Conservation (phyloP, 352 stramenopile genomes). For the Elongisporangium prolatum region DNA sequence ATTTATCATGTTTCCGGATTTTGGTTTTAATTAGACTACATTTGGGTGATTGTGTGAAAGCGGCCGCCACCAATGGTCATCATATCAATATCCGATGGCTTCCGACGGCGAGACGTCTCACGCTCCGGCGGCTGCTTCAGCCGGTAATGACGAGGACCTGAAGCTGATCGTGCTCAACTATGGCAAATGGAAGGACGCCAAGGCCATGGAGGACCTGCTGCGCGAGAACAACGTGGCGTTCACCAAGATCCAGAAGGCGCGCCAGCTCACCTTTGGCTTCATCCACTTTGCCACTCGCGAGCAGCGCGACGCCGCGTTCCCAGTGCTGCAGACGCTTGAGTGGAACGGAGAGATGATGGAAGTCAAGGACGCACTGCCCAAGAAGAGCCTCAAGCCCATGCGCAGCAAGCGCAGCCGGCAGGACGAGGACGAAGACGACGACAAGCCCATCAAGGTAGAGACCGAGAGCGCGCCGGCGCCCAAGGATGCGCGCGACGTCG, state of each 20-base stretch:
- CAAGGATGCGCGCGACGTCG: constrained; percentile 63
- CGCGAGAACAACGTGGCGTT: constrained; percentile 42
- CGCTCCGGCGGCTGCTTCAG: constrained; percentile 3
- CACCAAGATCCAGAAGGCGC: constrained; percentile 72
- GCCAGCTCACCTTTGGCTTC: constrained; percentile 78
- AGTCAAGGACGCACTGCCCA: constrained; percentile 70
- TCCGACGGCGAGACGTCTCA: background rate
- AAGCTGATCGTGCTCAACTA: constrained; percentile 89
- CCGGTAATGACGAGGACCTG: constrained; percentile 42
- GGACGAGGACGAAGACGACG: constrained; percentile 8
- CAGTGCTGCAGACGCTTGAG: constrained; percentile 42
- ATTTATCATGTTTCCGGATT: too few relatives aligned
- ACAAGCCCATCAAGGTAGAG: constrained; percentile 7
- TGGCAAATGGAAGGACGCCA: constrained; percentile 82
- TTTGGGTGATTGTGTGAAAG: background rate
- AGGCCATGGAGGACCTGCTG: constrained; percentile 54
- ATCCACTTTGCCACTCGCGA: constrained; percentile 59
- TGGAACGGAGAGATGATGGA: constrained; percentile 72
- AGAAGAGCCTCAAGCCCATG: constrained; percentile 40
- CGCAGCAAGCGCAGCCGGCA: constrained; percentile 4
- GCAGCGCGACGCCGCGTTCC: constrained; percentile 48
- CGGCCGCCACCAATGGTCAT: background rate
- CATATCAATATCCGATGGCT: constrained; percentile 5
- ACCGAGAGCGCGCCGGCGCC: constrained; percentile 11
- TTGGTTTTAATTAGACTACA: background rate